These are phyloP conservation scores for Hymenotorrendiella dingleyae DNA, from an alignment of 2,329 filamentous ascomycete genomes.

Conservation along the genomic window DNA sequence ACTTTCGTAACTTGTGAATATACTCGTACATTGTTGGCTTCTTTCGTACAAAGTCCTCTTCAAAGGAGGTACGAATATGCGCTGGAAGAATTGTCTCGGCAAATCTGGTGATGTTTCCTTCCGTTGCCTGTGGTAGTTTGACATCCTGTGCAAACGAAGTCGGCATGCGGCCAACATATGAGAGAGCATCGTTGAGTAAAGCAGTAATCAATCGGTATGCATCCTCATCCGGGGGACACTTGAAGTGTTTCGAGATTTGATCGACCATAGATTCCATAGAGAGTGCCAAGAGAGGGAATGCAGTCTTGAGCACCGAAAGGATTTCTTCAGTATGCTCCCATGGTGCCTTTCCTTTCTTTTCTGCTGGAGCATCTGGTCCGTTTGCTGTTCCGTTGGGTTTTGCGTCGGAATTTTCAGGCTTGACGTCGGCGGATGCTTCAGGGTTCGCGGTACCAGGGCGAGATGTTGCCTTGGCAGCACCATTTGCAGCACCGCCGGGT, in stretches of 20 bases:
- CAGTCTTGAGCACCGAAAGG: slow-evolving; percentile 90
- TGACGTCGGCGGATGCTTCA: slow-evolving; percentile 31
- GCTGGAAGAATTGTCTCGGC: slow-evolving; percentile 91
- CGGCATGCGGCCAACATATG: slow-evolving; percentile 85
- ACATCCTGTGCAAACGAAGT: slow-evolving; percentile 82
- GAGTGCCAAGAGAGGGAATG: slow-evolving; percentile 88
- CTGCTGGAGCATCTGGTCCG: slow-evolving; percentile 15
- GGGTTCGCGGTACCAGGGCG: slow-evolving; percentile 39
- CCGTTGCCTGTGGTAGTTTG: slow-evolving; percentile 82
- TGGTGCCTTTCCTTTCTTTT: slow-evolving; percentile 73
- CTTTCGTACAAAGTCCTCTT: slow-evolving; percentile 90
- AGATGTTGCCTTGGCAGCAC: slow-evolving; percentile 28
- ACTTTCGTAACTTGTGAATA: slow-evolving; percentile 90
- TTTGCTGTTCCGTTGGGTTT: slow-evolving; percentile 17
- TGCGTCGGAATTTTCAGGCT: slow-evolving; percentile 25
- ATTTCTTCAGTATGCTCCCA: slow-evolving; percentile 98
- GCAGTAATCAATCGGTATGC: slow-evolving; percentile 97
- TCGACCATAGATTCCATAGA: slow-evolving; percentile 99
- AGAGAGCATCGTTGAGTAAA: slow-evolving; percentile 87
- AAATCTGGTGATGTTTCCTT: slow-evolving; percentile 94
- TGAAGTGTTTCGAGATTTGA: slow-evolving; percentile 98
- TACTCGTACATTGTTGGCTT: slow-evolving; percentile 99
- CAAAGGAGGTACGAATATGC: slow-evolving; percentile 94
- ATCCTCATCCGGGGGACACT: slow-evolving; percentile 96
- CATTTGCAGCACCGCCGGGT: slow-evolving; percentile 13